Conservation (phyloP, 106 monocot genomes). For the Cymbidium sinense region DNA sequence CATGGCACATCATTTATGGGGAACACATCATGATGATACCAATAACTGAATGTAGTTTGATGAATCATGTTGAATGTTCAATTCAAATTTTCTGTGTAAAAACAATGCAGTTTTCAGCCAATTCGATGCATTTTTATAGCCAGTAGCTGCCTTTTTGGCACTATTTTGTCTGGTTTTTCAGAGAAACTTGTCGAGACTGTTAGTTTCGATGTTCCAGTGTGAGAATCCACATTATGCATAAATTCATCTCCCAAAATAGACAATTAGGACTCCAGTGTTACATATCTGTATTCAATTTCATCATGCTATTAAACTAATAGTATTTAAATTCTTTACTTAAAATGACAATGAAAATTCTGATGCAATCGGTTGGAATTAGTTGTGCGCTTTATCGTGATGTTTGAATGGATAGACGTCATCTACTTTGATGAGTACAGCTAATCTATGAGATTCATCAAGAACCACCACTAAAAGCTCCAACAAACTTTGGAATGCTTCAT, state of each 20-base stretch:
- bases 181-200: neutral
- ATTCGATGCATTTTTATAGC: neutral
- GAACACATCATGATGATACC: neutral
- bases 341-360: neutral
- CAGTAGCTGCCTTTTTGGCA: neutral
- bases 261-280: neutral
- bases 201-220: neutral
- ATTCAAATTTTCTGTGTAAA: neutral
- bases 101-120: neutral
- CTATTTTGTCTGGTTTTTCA: neutral
- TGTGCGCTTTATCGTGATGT: neutral
- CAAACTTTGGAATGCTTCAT: neutral
- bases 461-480: neutral
- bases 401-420: neutral
- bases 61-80: too few relatives aligned
- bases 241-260: neutral
- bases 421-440: too few relatives aligned
- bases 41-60: neutral
- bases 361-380: neutral
- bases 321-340: neutral
- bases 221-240: neutral
- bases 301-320: neutral
- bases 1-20: neutral
- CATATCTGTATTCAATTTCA: neutral
- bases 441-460: neutral